Conservation (phyloP, 805 yeast genomes). For the Myxozyma kluyveri region DNA sequence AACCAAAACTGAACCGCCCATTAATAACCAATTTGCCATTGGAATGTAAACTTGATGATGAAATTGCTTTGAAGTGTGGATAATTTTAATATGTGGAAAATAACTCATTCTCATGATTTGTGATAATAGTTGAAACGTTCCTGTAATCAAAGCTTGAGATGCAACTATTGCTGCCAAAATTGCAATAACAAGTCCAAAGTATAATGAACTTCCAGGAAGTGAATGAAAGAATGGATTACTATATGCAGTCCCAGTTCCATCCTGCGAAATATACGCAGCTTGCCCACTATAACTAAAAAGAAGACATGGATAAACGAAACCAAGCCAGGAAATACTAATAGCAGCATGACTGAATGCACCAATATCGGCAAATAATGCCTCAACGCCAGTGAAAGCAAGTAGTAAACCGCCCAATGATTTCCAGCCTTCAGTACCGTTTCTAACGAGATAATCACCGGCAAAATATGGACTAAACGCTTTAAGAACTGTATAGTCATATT, state of each 20-base stretch:
- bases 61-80: constrained; percentile 47
- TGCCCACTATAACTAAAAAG: constrained; percentile 58
- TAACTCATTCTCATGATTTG: constrained; percentile 56
- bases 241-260: constrained; percentile 41
- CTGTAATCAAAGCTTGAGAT: constrained; percentile 57
- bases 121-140: constrained; percentile 52
- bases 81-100: constrained; percentile 50
- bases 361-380: constrained; percentile 64
- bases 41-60: constrained; percentile 57
- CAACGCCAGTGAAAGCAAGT: constrained; percentile 58
- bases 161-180: constrained; percentile 58
- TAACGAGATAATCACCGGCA: constrained; percentile 47
- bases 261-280: constrained; percentile 47
- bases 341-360: constrained; percentile 55
- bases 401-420: constrained; percentile 40
- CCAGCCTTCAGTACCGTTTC: constrained; percentile 2
- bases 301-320: constrained; percentile 52
- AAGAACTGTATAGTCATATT: constrained; percentile 45
- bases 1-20: constrained; percentile 51
- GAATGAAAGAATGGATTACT: constrained; percentile 48
- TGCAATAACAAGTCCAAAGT: constrained; percentile 51
- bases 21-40: constrained; percentile 48
- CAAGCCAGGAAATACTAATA: constrained; percentile 47
- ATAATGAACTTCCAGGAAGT: constrained; percentile 53
- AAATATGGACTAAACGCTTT: constrained; percentile 51